Evolutionary conservation across 306 rosid genomes (phyloP).

Genomic region (Inga oerstediana): DNA sequence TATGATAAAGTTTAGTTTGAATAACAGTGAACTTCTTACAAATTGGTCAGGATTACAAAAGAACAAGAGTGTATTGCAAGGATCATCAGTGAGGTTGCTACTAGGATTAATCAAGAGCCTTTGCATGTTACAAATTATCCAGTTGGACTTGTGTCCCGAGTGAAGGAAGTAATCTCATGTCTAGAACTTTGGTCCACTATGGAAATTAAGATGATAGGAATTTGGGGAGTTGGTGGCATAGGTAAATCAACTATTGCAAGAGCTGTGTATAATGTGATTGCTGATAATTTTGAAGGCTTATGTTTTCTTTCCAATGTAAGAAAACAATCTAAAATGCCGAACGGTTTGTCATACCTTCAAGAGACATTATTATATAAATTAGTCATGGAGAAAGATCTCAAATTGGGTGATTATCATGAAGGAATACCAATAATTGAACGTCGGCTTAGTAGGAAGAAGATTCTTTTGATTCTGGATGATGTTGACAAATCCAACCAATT

Average conservation of each 20-base stretch:
- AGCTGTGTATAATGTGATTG: constrained; percentile 3
- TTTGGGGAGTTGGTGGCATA: constrained; percentile 1
- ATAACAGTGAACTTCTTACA: neutral
- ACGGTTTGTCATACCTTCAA: constrained; percentile 9
- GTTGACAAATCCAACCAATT: neutral
- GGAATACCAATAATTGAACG: neutral
- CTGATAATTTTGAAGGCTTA: constrained; percentile 4
- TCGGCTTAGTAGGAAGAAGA: neutral
- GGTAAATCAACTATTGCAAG: constrained; percentile 22
- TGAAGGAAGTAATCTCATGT: neutral
- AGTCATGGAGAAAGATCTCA: neutral
- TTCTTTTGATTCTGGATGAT: constrained; percentile 13
- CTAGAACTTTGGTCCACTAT: neutral
- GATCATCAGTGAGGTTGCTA: neutral
- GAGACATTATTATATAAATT: neutral
- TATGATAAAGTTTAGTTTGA: neutral
- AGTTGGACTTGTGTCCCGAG: constrained; percentile 2
- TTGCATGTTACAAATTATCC: neutral
- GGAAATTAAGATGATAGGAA: neutral
- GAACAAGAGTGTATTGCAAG: neutral
- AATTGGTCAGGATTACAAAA: neutral
- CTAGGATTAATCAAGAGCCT: neutral
- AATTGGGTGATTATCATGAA: neutral
- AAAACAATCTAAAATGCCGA: neutral
- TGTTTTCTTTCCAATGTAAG: constrained; percentile 1